Conservation (phyloP, 768 basidiomycete species). For the Pleurotus eryngii region DNA sequence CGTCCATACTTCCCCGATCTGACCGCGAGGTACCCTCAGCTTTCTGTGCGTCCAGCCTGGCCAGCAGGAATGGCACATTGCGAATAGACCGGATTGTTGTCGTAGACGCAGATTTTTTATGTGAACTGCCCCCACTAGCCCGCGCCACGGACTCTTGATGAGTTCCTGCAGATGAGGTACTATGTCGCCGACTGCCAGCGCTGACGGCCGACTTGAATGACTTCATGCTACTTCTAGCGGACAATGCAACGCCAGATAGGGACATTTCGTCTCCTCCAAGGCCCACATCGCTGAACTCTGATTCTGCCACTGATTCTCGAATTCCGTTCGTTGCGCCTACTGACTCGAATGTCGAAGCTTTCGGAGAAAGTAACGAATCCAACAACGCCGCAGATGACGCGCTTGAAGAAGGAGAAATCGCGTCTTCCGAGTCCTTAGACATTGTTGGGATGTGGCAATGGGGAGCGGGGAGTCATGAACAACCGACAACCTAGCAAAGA, state of each 20-base stretch:
- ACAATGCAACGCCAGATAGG: conserved; percentile 36
- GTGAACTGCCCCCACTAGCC: conserved; percentile 25
- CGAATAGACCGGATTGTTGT: conserved; percentile 53
- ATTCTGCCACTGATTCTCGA: conserved; percentile 46
- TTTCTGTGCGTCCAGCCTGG: conserved; percentile 48
- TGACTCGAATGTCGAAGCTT: conserved; percentile 24
- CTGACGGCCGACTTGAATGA: conserved; percentile 7
- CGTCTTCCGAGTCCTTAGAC: not conserved
- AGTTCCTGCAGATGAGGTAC: not conserved
- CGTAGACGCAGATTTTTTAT: conserved; percentile 63
- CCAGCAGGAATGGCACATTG: conserved; percentile 52
- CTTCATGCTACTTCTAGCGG: conserved; percentile 15
- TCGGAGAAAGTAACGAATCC: conserved; percentile 51
- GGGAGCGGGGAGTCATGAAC: not conserved
- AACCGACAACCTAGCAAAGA: too few species aligned
- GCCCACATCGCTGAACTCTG: conserved; percentile 66
- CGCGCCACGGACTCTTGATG: not conserved
- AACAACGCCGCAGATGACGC: conserved; percentile 20
- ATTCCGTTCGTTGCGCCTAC: conserved; percentile 20
- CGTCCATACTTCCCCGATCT: conserved; percentile 53
- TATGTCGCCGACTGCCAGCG: conserved; percentile 8
- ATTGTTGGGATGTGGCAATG: not conserved
- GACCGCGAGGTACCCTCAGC: conserved; percentile 27
- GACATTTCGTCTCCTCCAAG: conserved; percentile 41
- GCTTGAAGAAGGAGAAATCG: not conserved